Evolutionary conservation across 2,329 filamentous ascomycete genomes (phyloP), one percentile per base, ranked within the genome.

Genomic region (Didymella exigua): DNA sequence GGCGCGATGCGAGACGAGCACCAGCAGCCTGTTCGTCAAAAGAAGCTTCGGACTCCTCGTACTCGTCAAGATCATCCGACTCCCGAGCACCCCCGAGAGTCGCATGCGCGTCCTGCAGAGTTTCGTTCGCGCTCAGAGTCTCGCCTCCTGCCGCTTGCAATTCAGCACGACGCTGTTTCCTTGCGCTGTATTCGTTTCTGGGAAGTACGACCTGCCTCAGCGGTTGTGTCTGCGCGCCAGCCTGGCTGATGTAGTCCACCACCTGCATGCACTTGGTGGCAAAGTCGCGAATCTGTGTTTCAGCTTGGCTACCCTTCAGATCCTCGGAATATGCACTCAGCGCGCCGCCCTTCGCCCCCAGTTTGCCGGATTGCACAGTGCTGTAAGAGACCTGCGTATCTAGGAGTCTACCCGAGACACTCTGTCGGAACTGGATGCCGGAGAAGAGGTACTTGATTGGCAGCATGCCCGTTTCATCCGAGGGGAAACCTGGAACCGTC

Each of bases 341-440:
- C 3, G 41, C 29, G 11, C 61, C 63, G 11, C 62, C 59, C 21
- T 62, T 69, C 3, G 65, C 60, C 9, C 62, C 67, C n/a, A 74
- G 7, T 31, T 69, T 70, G 18, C 71, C 69, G 7, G 62, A 65
- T 36, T 72, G 69, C n/a, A 58, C 40, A 2, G 65, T 66, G 34
- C 42, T 66, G 54, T 64, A 67, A 5, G 56, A 52, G 9, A 66
- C 45, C 4, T 19, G 14, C 21, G 49, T 54, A 7, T 54, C 56
- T 5, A 61, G 36, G 10, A 68, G 49, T 4, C 44, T 40, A 1
- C 65, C 65, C 4, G 26, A 46, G 19, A 69, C 56, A 18, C 53
- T 59, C 43, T 75, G 69, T 3, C 63, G 57, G 40, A 73, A 68
- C 31, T 65, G 62, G 3, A 74, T 60, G 16, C 67, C 67, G 1